Evolutionary conservation across 768 basidiomycete genomes (phyloP).

Genomic region (Termitomyces bulborhizus): DNA sequence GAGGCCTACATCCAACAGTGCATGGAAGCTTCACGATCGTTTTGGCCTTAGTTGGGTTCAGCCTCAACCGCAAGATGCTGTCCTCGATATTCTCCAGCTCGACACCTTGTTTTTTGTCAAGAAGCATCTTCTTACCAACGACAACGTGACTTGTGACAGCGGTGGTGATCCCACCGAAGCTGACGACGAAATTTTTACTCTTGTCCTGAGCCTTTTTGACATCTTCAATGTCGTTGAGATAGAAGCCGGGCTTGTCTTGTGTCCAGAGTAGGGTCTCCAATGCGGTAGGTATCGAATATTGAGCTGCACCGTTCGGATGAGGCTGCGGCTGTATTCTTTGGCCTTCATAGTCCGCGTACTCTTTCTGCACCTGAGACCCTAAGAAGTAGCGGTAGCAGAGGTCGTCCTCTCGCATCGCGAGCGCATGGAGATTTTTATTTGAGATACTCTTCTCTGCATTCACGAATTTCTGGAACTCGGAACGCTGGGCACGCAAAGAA

Average conservation of each 20-base stretch:
- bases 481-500: slow-evolving; percentile 50
- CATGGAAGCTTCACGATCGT: slow-evolving; percentile 30
- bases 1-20: slow-evolving; percentile 35
- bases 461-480: slow-evolving; percentile 47
- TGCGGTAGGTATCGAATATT: slow-evolving; percentile 47
- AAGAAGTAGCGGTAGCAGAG: slow-evolving; percentile 34
- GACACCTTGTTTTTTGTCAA: slow-evolving; percentile 27
- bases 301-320: slow-evolving; percentile 56
- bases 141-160: slow-evolving; percentile 12
- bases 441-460: slow-evolving; percentile 13
- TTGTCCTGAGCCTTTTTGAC: not conserved
- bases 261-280: slow-evolving; percentile 50
- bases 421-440: slow-evolving; percentile 16
- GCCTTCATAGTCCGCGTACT: slow-evolving; percentile 16
- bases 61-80: slow-evolving; percentile 23
- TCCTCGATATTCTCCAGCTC: slow-evolving; percentile 11
- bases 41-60: slow-evolving; percentile 13
- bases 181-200: slow-evolving; percentile 21
- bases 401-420: slow-evolving; percentile 17
- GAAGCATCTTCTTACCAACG: slow-evolving; percentile 14
- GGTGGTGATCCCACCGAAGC: slow-evolving; percentile 40
- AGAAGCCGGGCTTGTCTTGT: slow-evolving; percentile 51
- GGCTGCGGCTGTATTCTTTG: slow-evolving; percentile 55
- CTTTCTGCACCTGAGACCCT: slow-evolving; percentile 18
- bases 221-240: slow-evolving; percentile 28